phyloP scores from a whole-genome alignment of 2,329 filamentous ascomycete species.

The Zymoseptoria ardabiliae region DNA sequence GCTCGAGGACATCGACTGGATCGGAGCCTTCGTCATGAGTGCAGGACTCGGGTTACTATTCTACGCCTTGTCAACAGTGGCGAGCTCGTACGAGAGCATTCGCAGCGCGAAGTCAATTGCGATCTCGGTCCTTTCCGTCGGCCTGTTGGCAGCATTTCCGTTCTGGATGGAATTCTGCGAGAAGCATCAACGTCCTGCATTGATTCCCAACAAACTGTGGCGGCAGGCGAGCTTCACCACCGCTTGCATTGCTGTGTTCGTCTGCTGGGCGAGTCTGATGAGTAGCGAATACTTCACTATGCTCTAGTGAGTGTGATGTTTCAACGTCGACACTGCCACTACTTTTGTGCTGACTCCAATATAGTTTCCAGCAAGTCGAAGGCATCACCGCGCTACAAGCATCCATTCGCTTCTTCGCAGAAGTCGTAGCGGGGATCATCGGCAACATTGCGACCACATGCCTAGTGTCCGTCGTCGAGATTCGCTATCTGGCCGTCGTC shows the following conservation, averaged over 20 bases:
- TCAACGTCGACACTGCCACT: not conserved
- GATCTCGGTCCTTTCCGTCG: slow-evolving; percentile 39
- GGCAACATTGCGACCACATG: slow-evolving; percentile 26
- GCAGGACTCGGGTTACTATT: slow-evolving; percentile 43
- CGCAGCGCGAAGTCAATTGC: slow-evolving; percentile 18
- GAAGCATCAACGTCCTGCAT: slow-evolving; percentile 40
- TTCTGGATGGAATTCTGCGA: slow-evolving; percentile 49
- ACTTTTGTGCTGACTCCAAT: not conserved
- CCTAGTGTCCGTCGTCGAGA: slow-evolving; percentile 15
- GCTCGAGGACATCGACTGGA: slow-evolving; percentile 46
- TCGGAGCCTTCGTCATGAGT: slow-evolving; percentile 42
- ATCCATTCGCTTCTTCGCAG: slow-evolving; percentile 39
- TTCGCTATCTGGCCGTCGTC: slow-evolving; percentile 9
- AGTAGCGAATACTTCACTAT: slow-evolving; percentile 27
- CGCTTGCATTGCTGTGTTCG: slow-evolving; percentile 43
- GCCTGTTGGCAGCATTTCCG: slow-evolving; percentile 44
- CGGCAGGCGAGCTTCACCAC: slow-evolving; percentile 48
- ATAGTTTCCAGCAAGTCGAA: slow-evolving; percentile 20
- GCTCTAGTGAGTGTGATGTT: slow-evolving; percentile 22
- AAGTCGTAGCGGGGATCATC: slow-evolving; percentile 39
- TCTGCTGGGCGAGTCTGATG: slow-evolving; percentile 34
- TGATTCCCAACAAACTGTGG: slow-evolving; percentile 60
- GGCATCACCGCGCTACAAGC: slow-evolving; percentile 12
- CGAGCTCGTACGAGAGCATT: slow-evolving; percentile 10
- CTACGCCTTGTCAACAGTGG: slow-evolving; percentile 36